Evolutionary conservation across 345 rosid genomes (phyloP).

Genomic region (Euphorbia pulcherrima): DNA sequence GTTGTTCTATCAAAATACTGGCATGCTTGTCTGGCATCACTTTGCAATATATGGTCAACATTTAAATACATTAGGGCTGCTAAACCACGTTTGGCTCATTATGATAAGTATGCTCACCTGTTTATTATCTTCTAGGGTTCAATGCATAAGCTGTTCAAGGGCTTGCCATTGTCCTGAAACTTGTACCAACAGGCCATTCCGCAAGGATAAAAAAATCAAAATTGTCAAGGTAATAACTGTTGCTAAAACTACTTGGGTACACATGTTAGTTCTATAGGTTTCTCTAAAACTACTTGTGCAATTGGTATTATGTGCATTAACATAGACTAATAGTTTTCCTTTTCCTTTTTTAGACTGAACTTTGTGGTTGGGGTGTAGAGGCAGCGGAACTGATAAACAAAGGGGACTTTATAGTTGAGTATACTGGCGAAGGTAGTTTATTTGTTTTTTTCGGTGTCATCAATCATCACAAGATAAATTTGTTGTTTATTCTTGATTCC

Average conservation of each 20-base stretch:
- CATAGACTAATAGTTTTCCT: conserved; percentile 9
- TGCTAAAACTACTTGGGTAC: neutral
- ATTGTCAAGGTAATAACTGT: conserved; percentile 57
- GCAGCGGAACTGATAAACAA: conserved; percentile 70
- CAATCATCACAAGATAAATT: too few species aligned
- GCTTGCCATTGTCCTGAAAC: conserved; percentile 73
- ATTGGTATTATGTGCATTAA: neutral
- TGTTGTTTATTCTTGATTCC: too few species aligned
- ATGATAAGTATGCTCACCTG: conserved; percentile 11
- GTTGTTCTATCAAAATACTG: neutral
- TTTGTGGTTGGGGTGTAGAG: conserved; percentile 96
- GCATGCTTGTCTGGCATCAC: neutral
- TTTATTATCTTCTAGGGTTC: conserved; percentile 46
- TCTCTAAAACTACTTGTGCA: neutral
- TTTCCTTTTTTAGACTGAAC: conserved; percentile 56
- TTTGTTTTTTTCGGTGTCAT: too few species aligned
- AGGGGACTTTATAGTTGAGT: conserved; percentile 82
- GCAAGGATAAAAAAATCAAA: conserved; percentile 80
- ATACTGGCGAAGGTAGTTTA: conserved; percentile 86
- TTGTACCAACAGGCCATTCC: conserved; percentile 92
- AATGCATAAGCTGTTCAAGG: conserved; percentile 87
- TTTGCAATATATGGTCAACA: neutral
- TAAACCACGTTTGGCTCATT: neutral
- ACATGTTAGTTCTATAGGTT: neutral
- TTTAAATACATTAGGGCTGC: neutral